These are phyloP conservation scores for Eragrostis tef DNA, from an alignment of 202 grass and related monocot species.

Conservation along the genomic window DNA sequence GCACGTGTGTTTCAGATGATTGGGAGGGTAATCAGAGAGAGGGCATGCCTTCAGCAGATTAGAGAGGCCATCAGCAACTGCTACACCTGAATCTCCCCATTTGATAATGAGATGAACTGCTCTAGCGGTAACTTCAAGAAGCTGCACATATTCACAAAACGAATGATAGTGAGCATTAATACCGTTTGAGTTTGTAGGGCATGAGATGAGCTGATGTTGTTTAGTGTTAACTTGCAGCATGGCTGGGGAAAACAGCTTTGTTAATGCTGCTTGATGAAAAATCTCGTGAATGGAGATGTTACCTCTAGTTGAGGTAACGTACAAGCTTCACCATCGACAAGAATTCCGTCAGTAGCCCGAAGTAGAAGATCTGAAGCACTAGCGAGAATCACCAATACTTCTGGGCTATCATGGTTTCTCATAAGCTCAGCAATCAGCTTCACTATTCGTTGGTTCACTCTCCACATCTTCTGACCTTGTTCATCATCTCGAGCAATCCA, in stretches of 20 bases:
- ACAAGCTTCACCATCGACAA: slow-evolving; percentile 97
- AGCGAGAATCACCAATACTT: slow-evolving; percentile 82
- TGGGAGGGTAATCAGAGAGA: slow-evolving; percentile 2
- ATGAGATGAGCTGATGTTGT: neutral
- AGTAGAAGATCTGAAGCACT: slow-evolving; percentile 90
- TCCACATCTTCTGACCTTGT: slow-evolving; percentile 93
- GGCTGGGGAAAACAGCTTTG: neutral
- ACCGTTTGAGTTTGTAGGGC: slow-evolving; percentile 1
- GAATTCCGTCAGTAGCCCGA: slow-evolving; percentile 96
- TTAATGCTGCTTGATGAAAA: slow-evolving; percentile 3
- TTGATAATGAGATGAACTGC: slow-evolving; percentile 84
- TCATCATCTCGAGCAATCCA: slow-evolving; percentile 98
- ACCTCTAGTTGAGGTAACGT: slow-evolving; percentile 99
- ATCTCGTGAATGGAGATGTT: slow-evolving; percentile 24
- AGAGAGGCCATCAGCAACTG: slow-evolving; percentile 83
- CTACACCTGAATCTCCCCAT: slow-evolving; percentile 82
- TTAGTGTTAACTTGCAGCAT: neutral
- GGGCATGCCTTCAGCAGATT: slow-evolving; percentile 85
- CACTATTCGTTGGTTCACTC: slow-evolving; percentile 93
- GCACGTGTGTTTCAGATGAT: neutral
- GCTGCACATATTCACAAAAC: slow-evolving; percentile 48
- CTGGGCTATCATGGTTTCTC: slow-evolving; percentile 94
- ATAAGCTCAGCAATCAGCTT: slow-evolving; percentile 97
- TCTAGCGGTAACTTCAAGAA: slow-evolving; percentile 94
- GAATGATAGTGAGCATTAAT: neutral